Percentiles rank a stretch among this genome's conserved stretches.
Evolutionary conservation across 106 monocot genomes (phyloP).

Genomic region (Dendrobium chrysotoxum): DNA sequence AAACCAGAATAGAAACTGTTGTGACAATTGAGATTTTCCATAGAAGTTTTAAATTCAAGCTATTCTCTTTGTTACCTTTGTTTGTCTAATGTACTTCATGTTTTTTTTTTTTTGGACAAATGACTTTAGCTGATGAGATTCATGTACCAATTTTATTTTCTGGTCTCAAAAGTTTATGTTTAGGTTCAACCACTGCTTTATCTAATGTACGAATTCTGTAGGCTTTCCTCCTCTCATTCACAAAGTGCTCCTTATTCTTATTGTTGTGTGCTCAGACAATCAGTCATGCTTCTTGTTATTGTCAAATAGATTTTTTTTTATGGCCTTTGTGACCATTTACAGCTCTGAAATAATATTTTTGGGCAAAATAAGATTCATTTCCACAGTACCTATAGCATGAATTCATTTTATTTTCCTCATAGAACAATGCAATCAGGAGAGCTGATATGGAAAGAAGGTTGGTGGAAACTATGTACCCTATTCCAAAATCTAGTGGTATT

Average conservation of each 20-base stretch:
- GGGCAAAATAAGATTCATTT: not conserved
- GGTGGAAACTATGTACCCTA: constrained; percentile 72
- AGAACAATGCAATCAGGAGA: constrained; percentile 91
- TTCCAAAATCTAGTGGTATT: constrained; percentile 32
- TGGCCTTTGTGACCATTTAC: not conserved
- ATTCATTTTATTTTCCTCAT: constrained; percentile 12
- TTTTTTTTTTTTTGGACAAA: not conserved
- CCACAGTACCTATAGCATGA: not conserved
- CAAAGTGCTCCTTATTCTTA: not conserved
- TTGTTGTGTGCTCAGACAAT: not conserved
- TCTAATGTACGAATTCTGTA: not conserved
- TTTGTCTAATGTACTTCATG: not conserved
- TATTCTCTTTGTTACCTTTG: not conserved
- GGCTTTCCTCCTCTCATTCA: not conserved
- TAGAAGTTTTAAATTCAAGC: not conserved
- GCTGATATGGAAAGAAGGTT: constrained; percentile 65
- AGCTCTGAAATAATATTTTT: not conserved
- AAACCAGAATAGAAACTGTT: not conserved
- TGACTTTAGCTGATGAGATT: not conserved
- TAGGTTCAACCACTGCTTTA: not conserved
- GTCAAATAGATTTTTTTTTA: not conserved
- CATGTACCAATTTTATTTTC: not conserved
- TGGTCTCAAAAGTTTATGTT: not conserved
- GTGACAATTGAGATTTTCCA: not conserved
- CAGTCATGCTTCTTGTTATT: not conserved